phyloP scores from a whole-genome alignment of 1,284 basidiomycete species.

The Lentinula novae-zelandiae region DNA sequence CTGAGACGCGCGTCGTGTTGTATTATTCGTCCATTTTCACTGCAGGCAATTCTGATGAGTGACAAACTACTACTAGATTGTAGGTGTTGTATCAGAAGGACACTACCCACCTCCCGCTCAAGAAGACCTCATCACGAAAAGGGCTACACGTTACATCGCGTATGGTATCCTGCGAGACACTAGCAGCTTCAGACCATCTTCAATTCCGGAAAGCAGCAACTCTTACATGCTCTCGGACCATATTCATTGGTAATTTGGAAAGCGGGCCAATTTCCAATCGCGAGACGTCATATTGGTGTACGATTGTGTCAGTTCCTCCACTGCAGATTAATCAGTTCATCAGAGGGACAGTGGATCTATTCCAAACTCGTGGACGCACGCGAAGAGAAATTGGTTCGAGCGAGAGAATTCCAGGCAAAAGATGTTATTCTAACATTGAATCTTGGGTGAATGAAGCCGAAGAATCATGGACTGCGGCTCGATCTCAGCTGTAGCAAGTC shows the following conservation, averaged over 20 bases:
- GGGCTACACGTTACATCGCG: slow-evolving; percentile 62
- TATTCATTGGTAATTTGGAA: not conserved
- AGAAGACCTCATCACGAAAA: slow-evolving; percentile 57
- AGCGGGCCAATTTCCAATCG: slow-evolving; percentile 1
- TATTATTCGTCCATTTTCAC: slow-evolving; percentile 66
- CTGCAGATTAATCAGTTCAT: slow-evolving; percentile 29
- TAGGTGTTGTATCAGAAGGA: no score
- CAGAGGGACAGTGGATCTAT: not conserved
- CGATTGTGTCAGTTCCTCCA: slow-evolving; percentile 55
- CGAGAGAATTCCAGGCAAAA: slow-evolving; percentile 68
- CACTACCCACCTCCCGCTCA: slow-evolving; percentile 54
- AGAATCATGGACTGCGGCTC: not conserved
- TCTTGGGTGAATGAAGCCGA: not conserved
- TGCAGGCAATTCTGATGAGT: slow-evolving; percentile 20
- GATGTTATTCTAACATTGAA: slow-evolving; percentile 50
- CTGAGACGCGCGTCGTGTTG: slow-evolving; percentile 50
- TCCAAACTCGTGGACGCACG: slow-evolving; percentile 33
- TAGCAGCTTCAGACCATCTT: slow-evolving; percentile 8
- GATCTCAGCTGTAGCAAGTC: not conserved
- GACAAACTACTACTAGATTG: not conserved
- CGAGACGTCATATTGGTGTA: slow-evolving; percentile 57
- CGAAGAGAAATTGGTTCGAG: slow-evolving; percentile 55
- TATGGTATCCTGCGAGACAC: slow-evolving; percentile 49
- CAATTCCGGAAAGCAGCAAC: slow-evolving; percentile 13
- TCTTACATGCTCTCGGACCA: slow-evolving; percentile 15